A percentile compares a stretch with the other conserved stretches of the same genome.
Evolutionary conservation across 495 filamentous ascomycete genomes (phyloP).

Genomic region (Hypoxylon rickii): DNA sequence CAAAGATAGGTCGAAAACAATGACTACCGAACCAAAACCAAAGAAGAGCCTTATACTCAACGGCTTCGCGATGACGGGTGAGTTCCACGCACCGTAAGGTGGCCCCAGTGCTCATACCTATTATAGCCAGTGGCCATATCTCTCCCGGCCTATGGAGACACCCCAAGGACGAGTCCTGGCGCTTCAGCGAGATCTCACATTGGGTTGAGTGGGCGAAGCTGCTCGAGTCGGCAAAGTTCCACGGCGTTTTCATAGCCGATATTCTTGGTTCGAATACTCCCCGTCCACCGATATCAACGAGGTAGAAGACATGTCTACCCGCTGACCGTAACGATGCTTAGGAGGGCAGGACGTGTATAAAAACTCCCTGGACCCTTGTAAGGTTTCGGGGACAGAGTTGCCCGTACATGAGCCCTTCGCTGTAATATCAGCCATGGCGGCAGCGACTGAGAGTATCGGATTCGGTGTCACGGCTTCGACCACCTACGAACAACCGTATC

Average conservation of each 20-base stretch:
- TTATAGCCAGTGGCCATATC: slow-evolving; percentile 61
- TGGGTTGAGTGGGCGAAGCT: slow-evolving; percentile 62
- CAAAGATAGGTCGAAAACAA: neutral
- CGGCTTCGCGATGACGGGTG: slow-evolving; percentile 64
- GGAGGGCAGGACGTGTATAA: slow-evolving; percentile 70
- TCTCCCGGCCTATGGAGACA: slow-evolving; percentile 67
- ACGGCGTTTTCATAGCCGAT: slow-evolving; percentile 67
- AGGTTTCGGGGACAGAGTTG: slow-evolving; percentile 67
- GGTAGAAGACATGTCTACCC: too few relatives aligned
- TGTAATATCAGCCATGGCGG: slow-evolving; percentile 54
- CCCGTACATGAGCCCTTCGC: slow-evolving; percentile 60
- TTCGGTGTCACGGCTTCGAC: slow-evolving; percentile 68
- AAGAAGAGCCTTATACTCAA: slow-evolving; percentile 68
- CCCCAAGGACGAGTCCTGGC: slow-evolving; percentile 56
- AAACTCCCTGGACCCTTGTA: slow-evolving; percentile 60
- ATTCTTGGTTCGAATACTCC: slow-evolving; percentile 44
- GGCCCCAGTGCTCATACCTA: slow-evolving; percentile 3
- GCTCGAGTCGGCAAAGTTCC: slow-evolving; percentile 62
- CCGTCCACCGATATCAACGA: neutral
- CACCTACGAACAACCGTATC: slow-evolving; percentile 73
- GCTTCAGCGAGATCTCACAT: slow-evolving; percentile 58
- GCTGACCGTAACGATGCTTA: slow-evolving; percentile 10
- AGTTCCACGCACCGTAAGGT: slow-evolving; percentile 5
- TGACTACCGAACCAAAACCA: slow-evolving; percentile 11
- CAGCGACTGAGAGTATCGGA: slow-evolving; percentile 63